Evolutionary conservation across 2,329 filamentous ascomycete genomes (phyloP).

Genomic region (Cladosporium sp.): DNA sequence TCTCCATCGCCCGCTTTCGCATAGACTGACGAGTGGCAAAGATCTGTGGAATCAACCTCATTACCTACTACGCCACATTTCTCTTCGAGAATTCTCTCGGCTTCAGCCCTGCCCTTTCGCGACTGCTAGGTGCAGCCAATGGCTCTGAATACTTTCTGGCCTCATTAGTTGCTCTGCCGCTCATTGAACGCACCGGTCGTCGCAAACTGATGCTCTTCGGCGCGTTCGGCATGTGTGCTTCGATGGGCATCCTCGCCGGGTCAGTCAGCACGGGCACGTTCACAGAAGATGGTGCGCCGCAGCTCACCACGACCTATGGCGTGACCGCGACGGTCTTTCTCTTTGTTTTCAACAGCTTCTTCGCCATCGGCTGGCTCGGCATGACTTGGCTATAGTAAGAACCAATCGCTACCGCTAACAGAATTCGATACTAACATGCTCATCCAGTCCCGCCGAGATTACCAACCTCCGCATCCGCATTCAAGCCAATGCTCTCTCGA

Average conservation of each 20-base stretch:
- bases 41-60: constrained; percentile 3
- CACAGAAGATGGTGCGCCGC: constrained; percentile 14
- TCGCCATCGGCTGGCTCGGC: constrained; percentile 21
- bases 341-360: constrained; percentile 25
- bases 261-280: constrained; percentile 14
- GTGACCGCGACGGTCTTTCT: constrained; percentile 24
- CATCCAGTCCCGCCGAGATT: constrained; percentile 23
- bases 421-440: not conserved
- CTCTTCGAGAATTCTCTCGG: constrained; percentile 16
- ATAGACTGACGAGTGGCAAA: not conserved
- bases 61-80: constrained; percentile 8
- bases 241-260: constrained; percentile 18
- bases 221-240: constrained; percentile 32
- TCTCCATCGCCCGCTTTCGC: not conserved
- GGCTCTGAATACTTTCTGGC: constrained; percentile 23
- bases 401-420: not conserved
- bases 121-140: constrained; percentile 20
- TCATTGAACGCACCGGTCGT: constrained; percentile 42
- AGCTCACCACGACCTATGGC: constrained; percentile 1
- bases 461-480: constrained; percentile 29
- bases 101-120: constrained; percentile 15
- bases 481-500: constrained; percentile 4
- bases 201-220: constrained; percentile 66
- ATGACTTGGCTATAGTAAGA: constrained; percentile 16
- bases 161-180: constrained; percentile 33